phyloP scores from a whole-genome alignment of 2,329 filamentous ascomycete genomes.

The Cladosporium cucumerinum region DNA sequence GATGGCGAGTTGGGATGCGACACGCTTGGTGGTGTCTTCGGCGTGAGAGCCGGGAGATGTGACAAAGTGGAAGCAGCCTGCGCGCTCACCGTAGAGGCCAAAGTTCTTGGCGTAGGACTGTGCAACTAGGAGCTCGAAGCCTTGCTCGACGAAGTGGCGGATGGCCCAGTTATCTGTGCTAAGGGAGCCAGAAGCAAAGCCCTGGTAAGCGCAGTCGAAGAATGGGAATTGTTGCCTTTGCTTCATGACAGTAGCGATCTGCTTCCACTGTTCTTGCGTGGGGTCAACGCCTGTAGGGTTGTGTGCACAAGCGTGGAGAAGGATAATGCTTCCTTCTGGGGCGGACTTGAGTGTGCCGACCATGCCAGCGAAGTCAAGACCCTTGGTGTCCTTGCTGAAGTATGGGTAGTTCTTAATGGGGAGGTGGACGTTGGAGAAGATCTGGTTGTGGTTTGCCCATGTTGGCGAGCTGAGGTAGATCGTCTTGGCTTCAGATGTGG shows the following conservation, averaged over 20 bases:
- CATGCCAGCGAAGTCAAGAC: constrained; percentile 90
- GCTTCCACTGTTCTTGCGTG: constrained; percentile 88
- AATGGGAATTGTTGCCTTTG: constrained; percentile 88
- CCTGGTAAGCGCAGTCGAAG: constrained; percentile 97
- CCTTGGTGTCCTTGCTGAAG: constrained; percentile 83
- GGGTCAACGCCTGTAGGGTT: constrained; percentile 98
- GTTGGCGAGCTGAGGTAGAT: constrained; percentile 94
- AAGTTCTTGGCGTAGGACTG: constrained; percentile 57
- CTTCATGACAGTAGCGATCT: constrained; percentile 75
- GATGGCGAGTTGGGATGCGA: constrained; percentile 86
- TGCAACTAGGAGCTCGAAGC: constrained; percentile 63
- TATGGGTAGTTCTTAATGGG: constrained; percentile 84
- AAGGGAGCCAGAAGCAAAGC: constrained; percentile 90
- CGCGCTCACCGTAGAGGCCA: constrained; percentile 92
- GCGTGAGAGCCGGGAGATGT: constrained; percentile 69
- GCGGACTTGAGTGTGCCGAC: constrained; percentile 66
- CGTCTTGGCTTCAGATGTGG: constrained; percentile 58
- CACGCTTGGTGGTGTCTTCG: constrained; percentile 55
- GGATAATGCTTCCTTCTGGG: constrained; percentile 75
- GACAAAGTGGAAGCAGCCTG: constrained; percentile 93
- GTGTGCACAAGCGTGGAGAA: constrained; percentile 94
- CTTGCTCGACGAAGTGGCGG: constrained; percentile 88
- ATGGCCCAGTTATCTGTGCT: constrained; percentile 85
- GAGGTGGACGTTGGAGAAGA: constrained; percentile 87
- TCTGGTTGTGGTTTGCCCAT: constrained; percentile 98